Conservation (phyloP, 1,284 basidiomycete species). For the Ganoderma lingzhi region DNA sequence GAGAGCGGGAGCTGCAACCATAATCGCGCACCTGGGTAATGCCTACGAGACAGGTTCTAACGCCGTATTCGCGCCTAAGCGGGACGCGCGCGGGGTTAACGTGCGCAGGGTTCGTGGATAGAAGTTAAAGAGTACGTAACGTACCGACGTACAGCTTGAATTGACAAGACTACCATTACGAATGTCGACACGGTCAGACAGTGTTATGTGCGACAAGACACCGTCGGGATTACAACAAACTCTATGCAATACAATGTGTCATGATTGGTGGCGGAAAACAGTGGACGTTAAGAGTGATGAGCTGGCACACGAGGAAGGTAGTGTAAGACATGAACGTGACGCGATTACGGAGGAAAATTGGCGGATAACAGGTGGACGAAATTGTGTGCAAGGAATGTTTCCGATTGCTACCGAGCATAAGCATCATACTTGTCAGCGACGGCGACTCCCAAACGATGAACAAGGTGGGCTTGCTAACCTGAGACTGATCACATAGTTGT, state of each 20-base stretch:
- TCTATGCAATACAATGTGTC: slow-evolving; percentile 33
- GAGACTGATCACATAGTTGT: slow-evolving; percentile 52
- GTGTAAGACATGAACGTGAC: slow-evolving; percentile 22
- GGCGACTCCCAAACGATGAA: neutral
- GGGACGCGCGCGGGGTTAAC: neutral
- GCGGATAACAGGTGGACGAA: slow-evolving; percentile 16
- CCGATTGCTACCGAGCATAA: slow-evolving; percentile 15
- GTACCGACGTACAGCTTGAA: neutral
- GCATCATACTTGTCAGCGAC: neutral
- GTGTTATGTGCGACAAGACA: slow-evolving; percentile 14
- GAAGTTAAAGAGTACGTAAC: neutral
- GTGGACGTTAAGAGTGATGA: slow-evolving; percentile 14
- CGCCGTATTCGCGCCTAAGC: neutral
- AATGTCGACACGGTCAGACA: slow-evolving; percentile 3
- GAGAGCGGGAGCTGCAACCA: neutral
- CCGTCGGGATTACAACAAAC: slow-evolving; percentile 12
- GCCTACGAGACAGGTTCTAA: neutral
- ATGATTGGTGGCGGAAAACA: slow-evolving; percentile 8
- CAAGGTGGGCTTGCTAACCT: slow-evolving; percentile 11
- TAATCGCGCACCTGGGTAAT: neutral
- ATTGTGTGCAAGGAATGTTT: slow-evolving; percentile 19
- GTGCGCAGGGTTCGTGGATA: neutral
- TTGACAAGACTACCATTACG: neutral
- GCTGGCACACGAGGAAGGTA: slow-evolving; percentile 15
- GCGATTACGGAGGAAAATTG: slow-evolving; percentile 24